Percentiles rank a stretch among this genome's conserved stretches.
Conservation (phyloP, 208 protist species). For the Acanthamoeba rhysodes region DNA sequence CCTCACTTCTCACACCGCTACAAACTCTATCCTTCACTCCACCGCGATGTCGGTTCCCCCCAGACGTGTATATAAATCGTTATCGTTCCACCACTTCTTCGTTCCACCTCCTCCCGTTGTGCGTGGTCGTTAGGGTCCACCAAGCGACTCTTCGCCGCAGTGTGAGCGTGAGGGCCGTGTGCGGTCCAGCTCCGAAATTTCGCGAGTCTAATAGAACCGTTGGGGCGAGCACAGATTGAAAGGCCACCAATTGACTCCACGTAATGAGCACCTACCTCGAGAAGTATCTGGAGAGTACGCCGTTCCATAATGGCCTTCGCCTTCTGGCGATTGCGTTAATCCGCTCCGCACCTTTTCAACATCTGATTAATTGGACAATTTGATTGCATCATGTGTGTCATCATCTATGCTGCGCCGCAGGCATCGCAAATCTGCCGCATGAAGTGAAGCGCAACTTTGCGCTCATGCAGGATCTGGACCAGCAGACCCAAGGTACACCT, state of each 20-base stretch:
- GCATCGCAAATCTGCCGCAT: conserved; percentile 75
- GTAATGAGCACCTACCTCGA: conserved; percentile 84
- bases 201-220: too few relatives aligned
- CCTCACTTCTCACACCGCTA: not conserved
- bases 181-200: too few relatives aligned
- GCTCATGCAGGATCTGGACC: conserved; percentile 81
- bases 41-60: not conserved
- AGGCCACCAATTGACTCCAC: not conserved
- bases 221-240: not conserved
- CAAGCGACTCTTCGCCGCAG: too few relatives aligned
- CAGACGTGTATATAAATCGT: not conserved
- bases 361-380: not conserved
- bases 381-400: too few relatives aligned
- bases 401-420: conserved; percentile 73
- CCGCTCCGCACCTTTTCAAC: not conserved
- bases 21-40: not conserved
- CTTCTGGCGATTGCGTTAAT: not conserved
- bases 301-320: not conserved
- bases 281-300: conserved; percentile 83
- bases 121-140: too few relatives aligned
- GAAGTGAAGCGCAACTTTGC: conserved; percentile 81
- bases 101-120: not conserved
- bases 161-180: too few relatives aligned
- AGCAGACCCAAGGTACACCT: conserved; percentile 6
- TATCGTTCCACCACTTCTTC: not conserved